A percentile compares a stretch with the other conserved stretches of the same genome.
phyloP scores from a whole-genome alignment of 2,329 filamentous ascomycete genomes.

The Pseudocercospora pini-densiflorae region DNA sequence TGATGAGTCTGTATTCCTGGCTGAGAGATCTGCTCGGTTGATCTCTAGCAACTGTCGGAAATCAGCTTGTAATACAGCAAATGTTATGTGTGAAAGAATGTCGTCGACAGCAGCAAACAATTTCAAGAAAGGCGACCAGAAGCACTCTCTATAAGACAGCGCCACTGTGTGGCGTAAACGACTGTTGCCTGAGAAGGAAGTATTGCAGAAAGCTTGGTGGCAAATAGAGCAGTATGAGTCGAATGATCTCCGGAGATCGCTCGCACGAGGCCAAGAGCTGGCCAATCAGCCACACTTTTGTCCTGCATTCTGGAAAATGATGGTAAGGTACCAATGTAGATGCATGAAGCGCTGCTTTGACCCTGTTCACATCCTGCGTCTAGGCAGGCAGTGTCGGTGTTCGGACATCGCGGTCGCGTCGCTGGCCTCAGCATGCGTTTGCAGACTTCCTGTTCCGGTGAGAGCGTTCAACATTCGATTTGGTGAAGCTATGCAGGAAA shows the following conservation, averaged over 20 bases:
- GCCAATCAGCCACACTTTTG: neutral
- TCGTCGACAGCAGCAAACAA: no score
- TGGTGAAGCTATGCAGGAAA: neutral
- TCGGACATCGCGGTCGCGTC: neutral
- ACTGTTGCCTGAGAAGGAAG: constrained; percentile 10
- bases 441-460: neutral
- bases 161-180: neutral
- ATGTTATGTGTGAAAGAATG: no score
- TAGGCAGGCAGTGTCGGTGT: neutral
- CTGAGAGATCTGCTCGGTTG: no score
- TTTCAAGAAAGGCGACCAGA: neutral
- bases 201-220: neutral
- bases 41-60: no score
- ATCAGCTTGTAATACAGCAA: no score
- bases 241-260: neutral
- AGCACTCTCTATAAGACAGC: neutral
- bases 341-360: no score
- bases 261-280: neutral
- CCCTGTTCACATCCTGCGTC: no score
- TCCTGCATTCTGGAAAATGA: no score
- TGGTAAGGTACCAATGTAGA: no score
- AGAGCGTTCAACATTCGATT: neutral
- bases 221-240: constrained; percentile 4
- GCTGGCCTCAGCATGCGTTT: no score
- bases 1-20: neutral